These are phyloP conservation scores for Glycine soja DNA, from an alignment of 306 rosid genomes.

Conservation along the genomic window DNA sequence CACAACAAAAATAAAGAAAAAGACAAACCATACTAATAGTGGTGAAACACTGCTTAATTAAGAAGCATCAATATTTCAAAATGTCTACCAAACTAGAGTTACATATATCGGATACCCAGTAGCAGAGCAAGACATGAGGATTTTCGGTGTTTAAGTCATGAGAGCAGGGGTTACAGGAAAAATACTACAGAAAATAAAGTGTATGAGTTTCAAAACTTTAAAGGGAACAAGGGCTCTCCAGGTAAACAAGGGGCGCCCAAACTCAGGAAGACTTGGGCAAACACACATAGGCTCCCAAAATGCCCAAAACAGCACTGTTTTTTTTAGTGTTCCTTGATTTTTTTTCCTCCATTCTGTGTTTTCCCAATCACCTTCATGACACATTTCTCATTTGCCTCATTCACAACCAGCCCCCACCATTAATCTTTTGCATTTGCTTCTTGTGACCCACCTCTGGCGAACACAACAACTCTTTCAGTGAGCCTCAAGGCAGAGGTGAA, in stretches of 20 bases:
- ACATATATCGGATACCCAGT: not conserved
- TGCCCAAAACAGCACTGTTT: not conserved
- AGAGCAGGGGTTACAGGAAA: not conserved
- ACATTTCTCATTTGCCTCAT: not conserved
- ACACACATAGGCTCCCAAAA: not conserved
- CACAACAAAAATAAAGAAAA: conserved; percentile 15
- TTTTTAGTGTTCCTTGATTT: not conserved
- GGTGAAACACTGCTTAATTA: conserved; percentile 27
- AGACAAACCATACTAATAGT: conserved; percentile 8
- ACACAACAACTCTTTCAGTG: not conserved
- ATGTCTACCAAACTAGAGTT: conserved; percentile 13
- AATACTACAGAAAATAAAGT: not conserved
- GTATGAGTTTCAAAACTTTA: not conserved
- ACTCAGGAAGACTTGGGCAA: not conserved
- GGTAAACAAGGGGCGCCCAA: not conserved
- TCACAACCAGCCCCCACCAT: not conserved
- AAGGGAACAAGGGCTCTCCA: conserved; percentile 13
- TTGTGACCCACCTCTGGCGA: not conserved
- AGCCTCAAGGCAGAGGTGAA: not conserved
- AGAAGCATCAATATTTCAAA: conserved; percentile 19
- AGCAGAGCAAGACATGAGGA: conserved; percentile 1
- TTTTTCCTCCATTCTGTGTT: not conserved
- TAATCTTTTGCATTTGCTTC: not conserved
- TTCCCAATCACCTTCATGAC: not conserved
- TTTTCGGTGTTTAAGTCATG: conserved; percentile 7